These are phyloP conservation scores for Trichoderma breve DNA, from an alignment of 2,329 filamentous ascomycete genomes.

Conservation along the genomic window DNA sequence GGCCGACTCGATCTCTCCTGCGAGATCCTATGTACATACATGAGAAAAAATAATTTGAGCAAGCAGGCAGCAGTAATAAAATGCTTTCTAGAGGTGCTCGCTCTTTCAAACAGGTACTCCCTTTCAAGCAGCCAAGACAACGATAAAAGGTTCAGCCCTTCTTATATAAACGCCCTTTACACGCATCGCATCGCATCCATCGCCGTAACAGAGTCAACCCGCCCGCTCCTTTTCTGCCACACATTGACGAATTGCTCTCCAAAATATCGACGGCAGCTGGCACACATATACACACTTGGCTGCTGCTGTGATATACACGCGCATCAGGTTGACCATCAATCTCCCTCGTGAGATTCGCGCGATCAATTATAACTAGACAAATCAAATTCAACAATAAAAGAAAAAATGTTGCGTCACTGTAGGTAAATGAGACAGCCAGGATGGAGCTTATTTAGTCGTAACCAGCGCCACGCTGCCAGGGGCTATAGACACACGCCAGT, in stretches of 20 bases:
- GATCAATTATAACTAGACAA: not conserved
- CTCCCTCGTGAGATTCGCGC: not conserved
- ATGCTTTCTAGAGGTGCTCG: not conserved
- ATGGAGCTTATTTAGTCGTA: conserved; percentile 36
- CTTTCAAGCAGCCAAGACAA: conserved; percentile 12
- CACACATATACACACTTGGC: not conserved
- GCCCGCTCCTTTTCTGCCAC: not conserved
- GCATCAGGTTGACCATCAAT: not conserved
- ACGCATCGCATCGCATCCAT: conserved; percentile 12
- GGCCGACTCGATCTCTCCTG: conserved; percentile 10
- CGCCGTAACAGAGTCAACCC: conserved; percentile 3
- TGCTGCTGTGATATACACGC: not conserved
- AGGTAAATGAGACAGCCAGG: not conserved
- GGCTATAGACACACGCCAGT: conserved; percentile 32
- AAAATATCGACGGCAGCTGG: not conserved
- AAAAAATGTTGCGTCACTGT: not conserved
- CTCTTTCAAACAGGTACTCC: conserved; percentile 12
- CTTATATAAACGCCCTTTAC: conserved; percentile 16
- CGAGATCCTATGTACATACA: conserved; percentile 17
- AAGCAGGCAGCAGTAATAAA: not conserved
- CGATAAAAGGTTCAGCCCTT: conserved; percentile 9
- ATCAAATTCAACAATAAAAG: not conserved
- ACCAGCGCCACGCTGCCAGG: conserved; percentile 47
- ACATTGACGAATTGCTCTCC: not conserved
- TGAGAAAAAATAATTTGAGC: conserved; percentile 5